Base-by-base conservation (phyloP, 2,329 filamentous ascomycete genomes). In the Fusarium albosuccineum region DNA sequence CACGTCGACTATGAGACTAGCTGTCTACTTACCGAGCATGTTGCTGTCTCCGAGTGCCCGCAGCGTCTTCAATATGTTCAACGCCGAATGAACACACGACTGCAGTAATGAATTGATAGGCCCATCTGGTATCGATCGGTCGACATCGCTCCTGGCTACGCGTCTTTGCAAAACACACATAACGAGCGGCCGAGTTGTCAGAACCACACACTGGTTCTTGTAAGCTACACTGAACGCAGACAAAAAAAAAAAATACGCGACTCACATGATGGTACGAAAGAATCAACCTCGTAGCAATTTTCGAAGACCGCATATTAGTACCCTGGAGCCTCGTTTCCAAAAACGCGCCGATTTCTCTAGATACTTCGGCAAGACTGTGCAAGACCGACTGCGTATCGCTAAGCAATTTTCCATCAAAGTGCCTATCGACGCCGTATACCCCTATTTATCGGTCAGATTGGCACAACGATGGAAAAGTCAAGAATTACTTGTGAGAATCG, bases 381-480 rank as follows among this genome's bases (percentile, higher is more conserved):
- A 49, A 9, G 6, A 49, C 59, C 7, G 27, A 45, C 22, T 58
- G 40, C n/a, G 48, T 58, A 42, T 62, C 44, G 13, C 17, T 62
- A 11, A 62, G 53, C 6, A 62, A 17, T 37, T 30, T 48, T 9
- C 58, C 45, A 6, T 61, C 52, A 7, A 51, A 49, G 27, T 56
- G 40, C 22, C 41, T 42, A 30, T 57, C 45, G 9, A 57, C 58
- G 8, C 58, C 58, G 13, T 61, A 61, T 9, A 61, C 30, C 2
- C 48, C 53, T 61, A 33, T 33, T 22, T 4, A 3, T 4, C 22
- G 22, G 4, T 22, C 22, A 22, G 22, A 22, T 22, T 22, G 22
- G 22, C 22, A 5, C 22, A 22, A 22, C 22, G 22, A 3, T 22
- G 22, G 22, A 22, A 4, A 5, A 4, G 3, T 22, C 22, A 22